Evolutionary conservation across 75 land plant genomes (phyloP), one percentile per base, ranked within the genome.

Genomic region (Picea glauca): DNA sequence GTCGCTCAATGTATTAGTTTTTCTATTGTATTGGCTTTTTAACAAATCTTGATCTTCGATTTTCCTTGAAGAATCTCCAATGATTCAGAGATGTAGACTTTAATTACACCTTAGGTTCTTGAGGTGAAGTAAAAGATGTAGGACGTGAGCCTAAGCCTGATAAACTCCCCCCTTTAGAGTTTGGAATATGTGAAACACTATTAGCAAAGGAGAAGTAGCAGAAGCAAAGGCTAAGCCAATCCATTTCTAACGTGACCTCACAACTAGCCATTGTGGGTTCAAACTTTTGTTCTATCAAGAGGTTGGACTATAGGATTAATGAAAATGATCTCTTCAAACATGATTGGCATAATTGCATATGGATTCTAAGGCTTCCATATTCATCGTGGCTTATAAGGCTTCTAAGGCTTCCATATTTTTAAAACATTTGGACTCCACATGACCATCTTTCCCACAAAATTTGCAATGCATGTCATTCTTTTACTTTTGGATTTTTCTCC

Each of bases 311-410:
- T 72, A 93, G 94, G 84, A 85, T 93, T 68, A 73, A 85, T 4
- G 94, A 93, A 66, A 93, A 93, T 78, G 94, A 93, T 54, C 59
- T 93, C 2, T 83, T 90, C 81, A 88, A 91, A 79, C 89, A 93
- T 78, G 96, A 93, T 77, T 93, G 96, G 96, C 82, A 94, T 35
- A 83, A 89, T 12, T 82, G 94, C 74, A 88, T 80, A 58, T 81
- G 76, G 57, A 64, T 77, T 58, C 84, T 92, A 82, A 89, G 92
- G 32, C 82, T 86, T 72, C 96, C 92, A 67, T 93, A 93, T 79
- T 92, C 7, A 56, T 86, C 15, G 83, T 90, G 35, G 26, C 26
- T 26, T 26, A 26, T 26, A 26, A 26, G 26, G 26, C 26, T 26
- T 26, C 26, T 26, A 26, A 26, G 26, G 26, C 26, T 26, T 26